Conservation (phyloP, 257 asterid species). For the Nicotiana obtusifolia region DNA sequence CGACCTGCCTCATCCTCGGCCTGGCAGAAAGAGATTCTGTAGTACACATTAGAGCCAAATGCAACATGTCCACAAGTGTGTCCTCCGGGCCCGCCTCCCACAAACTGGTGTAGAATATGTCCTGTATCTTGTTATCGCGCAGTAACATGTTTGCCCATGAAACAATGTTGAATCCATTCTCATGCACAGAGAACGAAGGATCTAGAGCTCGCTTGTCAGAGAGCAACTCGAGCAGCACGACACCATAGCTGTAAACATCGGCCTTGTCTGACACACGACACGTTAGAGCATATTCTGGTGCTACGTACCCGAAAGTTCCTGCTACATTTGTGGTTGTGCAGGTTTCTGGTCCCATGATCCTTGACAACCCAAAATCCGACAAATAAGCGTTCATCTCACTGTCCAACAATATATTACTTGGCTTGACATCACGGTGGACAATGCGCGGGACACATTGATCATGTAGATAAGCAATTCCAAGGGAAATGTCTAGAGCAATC, state of each 20-base stretch:
- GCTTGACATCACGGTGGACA: slow-evolving; percentile 90
- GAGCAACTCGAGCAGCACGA: slow-evolving; percentile 75
- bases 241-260: slow-evolving; percentile 91
- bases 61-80: slow-evolving; percentile 68
- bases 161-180: slow-evolving; percentile 81
- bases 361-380: slow-evolving; percentile 79
- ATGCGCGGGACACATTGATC: slow-evolving; percentile 86
- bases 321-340: slow-evolving; percentile 81
- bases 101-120: slow-evolving; percentile 63
- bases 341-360: slow-evolving; percentile 66
- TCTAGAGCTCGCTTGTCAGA: slow-evolving; percentile 83
- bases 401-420: slow-evolving; percentile 77
- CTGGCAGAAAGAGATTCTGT: slow-evolving; percentile 59
- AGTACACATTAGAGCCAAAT: slow-evolving; percentile 75
- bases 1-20: slow-evolving; percentile 85
- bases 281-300: slow-evolving; percentile 85
- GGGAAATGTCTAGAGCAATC: slow-evolving; percentile 70
- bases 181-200: slow-evolving; percentile 72
- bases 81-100: slow-evolving; percentile 87
- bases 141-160: slow-evolving; percentile 88
- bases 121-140: slow-evolving; percentile 60
- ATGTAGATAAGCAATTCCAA: slow-evolving; percentile 73
- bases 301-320: slow-evolving; percentile 87
- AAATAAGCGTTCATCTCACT: slow-evolving; percentile 69
- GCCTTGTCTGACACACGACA: slow-evolving; percentile 94